Evolutionary conservation across 331 rosid genomes (phyloP).

Genomic region (Spiraea crenata): DNA sequence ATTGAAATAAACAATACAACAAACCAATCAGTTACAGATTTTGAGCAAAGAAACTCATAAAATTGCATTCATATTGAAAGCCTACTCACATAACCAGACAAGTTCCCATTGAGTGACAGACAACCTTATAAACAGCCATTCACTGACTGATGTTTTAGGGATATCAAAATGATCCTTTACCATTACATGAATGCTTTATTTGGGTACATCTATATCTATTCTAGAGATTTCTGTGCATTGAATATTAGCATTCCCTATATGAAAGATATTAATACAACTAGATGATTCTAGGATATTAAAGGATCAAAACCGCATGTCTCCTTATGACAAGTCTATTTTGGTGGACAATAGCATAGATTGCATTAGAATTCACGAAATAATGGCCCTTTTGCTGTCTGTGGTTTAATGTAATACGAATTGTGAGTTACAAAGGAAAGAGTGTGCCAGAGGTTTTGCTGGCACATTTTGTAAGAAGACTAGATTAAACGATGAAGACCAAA

Average conservation of each 20-base stretch:
- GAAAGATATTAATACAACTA: not conserved
- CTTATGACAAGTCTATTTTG: no score
- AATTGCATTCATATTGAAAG: not conserved
- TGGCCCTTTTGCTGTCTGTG: not conserved
- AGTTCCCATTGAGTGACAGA: not conserved
- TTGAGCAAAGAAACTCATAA: not conserved
- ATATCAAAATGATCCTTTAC: no score
- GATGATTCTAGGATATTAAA: not conserved
- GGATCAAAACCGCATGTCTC: no score
- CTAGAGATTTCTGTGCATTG: not conserved
- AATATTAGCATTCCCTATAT: not conserved
- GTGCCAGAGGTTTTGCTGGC: not conserved
- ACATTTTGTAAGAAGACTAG: not conserved
- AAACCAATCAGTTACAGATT: not conserved
- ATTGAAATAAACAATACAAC: not conserved
- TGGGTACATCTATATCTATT: not conserved
- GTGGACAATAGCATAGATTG: not conserved
- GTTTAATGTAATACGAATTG: not conserved
- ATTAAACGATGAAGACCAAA: not conserved
- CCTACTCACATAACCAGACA: not conserved
- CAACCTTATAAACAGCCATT: not conserved
- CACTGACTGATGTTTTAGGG: not conserved
- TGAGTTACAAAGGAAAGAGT: not conserved
- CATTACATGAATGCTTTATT: not conserved
- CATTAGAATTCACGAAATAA: not conserved